Evolutionary conservation across 805 yeast species (phyloP), one percentile per base, ranked within the genome.

Genomic region (Candida peoriensis): DNA sequence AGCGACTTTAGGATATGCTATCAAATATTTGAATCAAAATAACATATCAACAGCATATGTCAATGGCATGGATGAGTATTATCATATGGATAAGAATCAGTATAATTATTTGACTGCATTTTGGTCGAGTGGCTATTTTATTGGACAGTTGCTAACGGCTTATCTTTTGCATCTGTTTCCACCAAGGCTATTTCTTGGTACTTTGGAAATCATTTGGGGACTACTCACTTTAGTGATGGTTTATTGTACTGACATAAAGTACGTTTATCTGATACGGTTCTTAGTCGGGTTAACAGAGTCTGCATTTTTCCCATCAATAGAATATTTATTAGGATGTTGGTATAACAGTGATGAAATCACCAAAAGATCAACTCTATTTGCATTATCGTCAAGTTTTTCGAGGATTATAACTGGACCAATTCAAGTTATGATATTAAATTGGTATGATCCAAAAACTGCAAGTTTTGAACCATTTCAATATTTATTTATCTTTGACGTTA

Each of bases 231-330:
- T 66, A 2, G 39, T 52, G n/a, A 61, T 64, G 54, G 48, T 41
- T 7, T 43, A 54, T 7, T 43, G 55, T 30, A 39, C 42, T 6
- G 37, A 44, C 16, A 38, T 54, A 33, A 34, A 37, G 4, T 44
- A 47, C 0, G 34, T 61, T 5, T 61, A 61, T 33, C 50, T 48
- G 3, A 32, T 60, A 12, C 39, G 59, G 20, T 66, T 67, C 33
- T 41, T 63, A 6, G 44, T 66, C 17, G 76, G 74, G 0, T 44
- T 70, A n/a, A 41, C 58, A 11, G 74, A 70, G 37, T 52, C 67
- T 6, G 74, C 72, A 0, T 68, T 60, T 38, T 69, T 69, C 47
- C 74, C 74, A 3, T 70, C 72, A n/a, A 50, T 67, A 38, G 70
- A 66, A 35, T 66, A 63, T 36, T 50, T 67, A n/a, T 54, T 56